A percentile compares a stretch with the other conserved stretches of the same genome.
phyloP scores from a whole-genome alignment of 139 green algal genomes.

The Spirogloea muscicola region DNA sequence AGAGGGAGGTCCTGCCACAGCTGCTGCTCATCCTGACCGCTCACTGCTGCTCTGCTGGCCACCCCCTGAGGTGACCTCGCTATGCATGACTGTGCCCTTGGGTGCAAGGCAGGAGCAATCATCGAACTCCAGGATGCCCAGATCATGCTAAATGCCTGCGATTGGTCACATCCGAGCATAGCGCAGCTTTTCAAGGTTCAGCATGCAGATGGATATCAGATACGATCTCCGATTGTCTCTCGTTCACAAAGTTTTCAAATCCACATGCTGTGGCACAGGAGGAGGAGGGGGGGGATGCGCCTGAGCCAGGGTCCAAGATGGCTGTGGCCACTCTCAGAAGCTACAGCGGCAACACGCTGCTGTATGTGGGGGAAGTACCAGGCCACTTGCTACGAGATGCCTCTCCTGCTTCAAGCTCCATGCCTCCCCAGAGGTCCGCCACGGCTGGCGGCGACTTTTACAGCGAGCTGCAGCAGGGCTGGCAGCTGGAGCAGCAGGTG shows the following conservation, averaged over 20 bases:
- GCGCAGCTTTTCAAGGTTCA: not conserved
- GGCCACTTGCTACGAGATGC: not conserved
- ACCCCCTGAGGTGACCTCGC: not conserved
- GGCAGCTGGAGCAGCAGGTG: not conserved
- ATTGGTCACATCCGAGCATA: not conserved
- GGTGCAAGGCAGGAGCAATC: not conserved
- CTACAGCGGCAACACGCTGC: not conserved
- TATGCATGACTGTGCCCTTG: not conserved
- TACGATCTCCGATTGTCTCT: too few relatives aligned
- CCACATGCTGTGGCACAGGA: not conserved
- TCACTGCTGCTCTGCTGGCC: slow-evolving; percentile 15
- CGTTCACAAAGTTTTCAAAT: too few relatives aligned
- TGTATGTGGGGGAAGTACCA: slow-evolving; percentile 7
- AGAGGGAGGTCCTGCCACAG: slow-evolving; percentile 2
- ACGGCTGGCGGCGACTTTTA: slow-evolving; percentile 6
- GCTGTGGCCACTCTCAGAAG: not conserved
- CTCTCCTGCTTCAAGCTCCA: too few relatives aligned
- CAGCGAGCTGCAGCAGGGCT: not conserved
- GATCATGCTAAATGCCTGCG: not conserved
- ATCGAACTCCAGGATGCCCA: not conserved
- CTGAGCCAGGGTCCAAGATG: not conserved
- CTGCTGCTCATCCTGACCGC: not conserved
- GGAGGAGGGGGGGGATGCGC: not conserved
- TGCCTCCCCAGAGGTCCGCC: not conserved
- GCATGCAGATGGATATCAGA: too few relatives aligned